Base-by-base conservation (phyloP, 1,284 basidiomycete species). In the Heterobasidion annosum region DNA sequence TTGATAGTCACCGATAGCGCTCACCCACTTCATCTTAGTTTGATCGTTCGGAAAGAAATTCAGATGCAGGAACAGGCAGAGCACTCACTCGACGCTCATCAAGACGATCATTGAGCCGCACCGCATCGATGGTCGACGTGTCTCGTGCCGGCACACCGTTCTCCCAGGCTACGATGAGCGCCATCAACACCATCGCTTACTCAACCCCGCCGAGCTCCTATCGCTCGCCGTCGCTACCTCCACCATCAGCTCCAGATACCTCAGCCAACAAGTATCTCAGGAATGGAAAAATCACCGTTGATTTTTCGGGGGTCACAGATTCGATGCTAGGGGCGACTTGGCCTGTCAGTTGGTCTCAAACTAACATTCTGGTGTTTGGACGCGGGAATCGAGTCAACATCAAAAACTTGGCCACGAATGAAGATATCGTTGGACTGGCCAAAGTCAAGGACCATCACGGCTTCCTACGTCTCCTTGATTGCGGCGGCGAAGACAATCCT, bases 301-400 rank as follows among this genome's bases (percentile, higher is more conserved):
- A 77, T 56, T 78, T 72, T 59, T 64, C 64, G 33, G 62, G 67
- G 34, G 57, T 67, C 8, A 51, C 56, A 0, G 59, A 55, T 18
- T 56, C 59, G 32, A 16, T 34, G 16, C 51, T 56, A 16, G 58
- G 54, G 45, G 44, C 34, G 34, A 52, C 54, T 15, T 63, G 62
- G 46, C 69, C 77, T 12, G 61, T 79, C 10, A 67, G 70, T 49
- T 77, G 74, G 66, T 77, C 77, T 0, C 55, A 63, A 8, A 62
- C 69, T 15, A 76, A 75, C 60, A 59, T 73, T 8, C 59, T 78
- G 8, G 73, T 75, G 49, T 82, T 81, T 61, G 73, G 70, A 25
- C 74, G 79, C 12, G 75, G 74, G 3, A 77, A 79, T 59, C 68
- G 79, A 32, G 70, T 82, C 9, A 71, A 79, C 60, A 73, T 68